phyloP scores from a whole-genome alignment of 768 basidiomycete species.

The Panaeolus papilionaceus region DNA sequence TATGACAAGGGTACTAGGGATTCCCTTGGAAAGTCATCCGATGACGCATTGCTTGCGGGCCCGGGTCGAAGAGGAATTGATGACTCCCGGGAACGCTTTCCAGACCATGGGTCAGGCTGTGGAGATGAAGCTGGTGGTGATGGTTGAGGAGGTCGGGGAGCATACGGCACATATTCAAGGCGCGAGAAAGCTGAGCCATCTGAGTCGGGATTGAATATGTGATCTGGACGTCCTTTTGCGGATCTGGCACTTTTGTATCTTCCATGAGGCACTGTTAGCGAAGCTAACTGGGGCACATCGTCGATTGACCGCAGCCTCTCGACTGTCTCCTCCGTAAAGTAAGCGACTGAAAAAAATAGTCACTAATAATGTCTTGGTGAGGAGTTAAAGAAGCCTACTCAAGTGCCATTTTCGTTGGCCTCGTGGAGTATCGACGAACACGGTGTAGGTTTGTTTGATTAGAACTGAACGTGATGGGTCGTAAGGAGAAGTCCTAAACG shows the following conservation, averaged over 20 bases:
- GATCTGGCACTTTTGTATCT: slow-evolving; percentile 77
- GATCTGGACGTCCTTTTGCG: slow-evolving; percentile 61
- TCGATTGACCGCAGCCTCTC: slow-evolving; percentile 66
- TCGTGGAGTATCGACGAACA: slow-evolving; percentile 68
- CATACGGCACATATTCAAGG: slow-evolving; percentile 53
- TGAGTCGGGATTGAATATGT: slow-evolving; percentile 52
- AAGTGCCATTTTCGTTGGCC: slow-evolving; percentile 85
- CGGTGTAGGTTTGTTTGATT: slow-evolving; percentile 85
- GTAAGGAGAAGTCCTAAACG: slow-evolving; percentile 35
- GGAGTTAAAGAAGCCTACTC: slow-evolving; percentile 49
- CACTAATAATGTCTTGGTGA: slow-evolving; percentile 11
- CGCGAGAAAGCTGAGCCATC: slow-evolving; percentile 44
- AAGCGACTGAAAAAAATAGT: slow-evolving; percentile 60
- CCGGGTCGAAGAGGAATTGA: slow-evolving; percentile 29
- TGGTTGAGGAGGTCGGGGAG: slow-evolving; percentile 34
- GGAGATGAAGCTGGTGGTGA: slow-evolving; percentile 29
- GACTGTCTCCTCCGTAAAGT: slow-evolving; percentile 77
- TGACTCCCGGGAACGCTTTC: slow-evolving; percentile 20
- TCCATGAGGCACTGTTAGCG: slow-evolving; percentile 64
- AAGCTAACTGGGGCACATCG: slow-evolving; percentile 58
- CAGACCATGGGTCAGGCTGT: slow-evolving; percentile 23
- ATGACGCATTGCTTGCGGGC: slow-evolving; percentile 36
- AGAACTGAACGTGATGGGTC: slow-evolving; percentile 49
- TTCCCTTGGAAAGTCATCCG: slow-evolving; percentile 37
- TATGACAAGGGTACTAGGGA: slow-evolving; percentile 72